Base-by-base conservation (phyloP, 495 filamentous ascomycete genomes). In the Hypoxylon cercidicola region DNA sequence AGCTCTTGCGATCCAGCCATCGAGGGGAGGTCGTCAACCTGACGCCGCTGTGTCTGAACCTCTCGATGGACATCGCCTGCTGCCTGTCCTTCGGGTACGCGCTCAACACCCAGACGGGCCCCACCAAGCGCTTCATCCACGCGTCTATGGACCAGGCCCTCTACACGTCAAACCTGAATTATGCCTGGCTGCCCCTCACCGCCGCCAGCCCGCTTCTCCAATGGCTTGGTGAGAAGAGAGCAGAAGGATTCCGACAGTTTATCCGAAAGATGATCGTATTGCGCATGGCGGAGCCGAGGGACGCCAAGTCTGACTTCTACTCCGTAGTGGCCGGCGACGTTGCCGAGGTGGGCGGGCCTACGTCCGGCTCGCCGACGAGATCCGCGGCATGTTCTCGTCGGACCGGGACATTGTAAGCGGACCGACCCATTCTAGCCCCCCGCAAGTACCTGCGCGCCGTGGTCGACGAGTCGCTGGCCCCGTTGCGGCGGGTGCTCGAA, bases 311-410 rank as follows among this genome's bases (percentile, higher is more conserved):
- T 9, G 62, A 66, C 28, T 40, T 66, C 21, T 54, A 54, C 46
- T 51, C 62, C 4, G 64, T 73, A 68, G 80, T 75, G 52, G 78
- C 77, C 1, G 25, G 44, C 20, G 19, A 48, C 11, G 19, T 3
- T 8, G 25, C 25, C 25, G 25, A 3, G 25, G 25, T 3, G 3
- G 25, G 25, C 25, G 3, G 3, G 25, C 25, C 25, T 28, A 28
- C 25, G 25, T 7, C 3, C 25, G 25, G 25, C 25, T 28, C 25
- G 25, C 25, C 25, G 25, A 3, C 25, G 39, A 41, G 39, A 41
- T 41, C 39, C 39, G 39, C 39, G 39, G 39, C 39, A 16, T 3
- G 13, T 41, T n/a, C 39, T 16, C 39, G 4, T 15, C n/a, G 39
- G 15, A 16, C n/a, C 15, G 15, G 39, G 12, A 41, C 39, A 41